Base-by-base conservation (phyloP, 108 stramenopile genomes). In the Cyclotella choctawhatcheeana region DNA sequence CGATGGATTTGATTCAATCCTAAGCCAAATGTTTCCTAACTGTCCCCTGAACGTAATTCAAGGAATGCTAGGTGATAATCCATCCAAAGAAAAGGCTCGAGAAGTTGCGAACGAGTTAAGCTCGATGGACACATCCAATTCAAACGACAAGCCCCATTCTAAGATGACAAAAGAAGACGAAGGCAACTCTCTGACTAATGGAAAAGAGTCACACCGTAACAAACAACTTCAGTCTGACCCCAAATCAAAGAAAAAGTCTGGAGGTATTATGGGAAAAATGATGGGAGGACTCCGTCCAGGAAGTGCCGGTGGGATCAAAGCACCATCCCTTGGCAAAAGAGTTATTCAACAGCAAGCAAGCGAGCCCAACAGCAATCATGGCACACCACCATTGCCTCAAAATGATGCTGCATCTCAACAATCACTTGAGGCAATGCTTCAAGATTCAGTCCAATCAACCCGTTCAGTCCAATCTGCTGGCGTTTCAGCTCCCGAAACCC, bases 1-100 rank as follows among this genome's bases (percentile, higher is more conserved):
- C 22, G 79, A 72, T 51, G 83, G 79, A 7, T 84, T 80, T 53
- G 77, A 82, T 3, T 24, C 40, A 16, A 82, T 84, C 44, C 68
- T 90, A 25, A 76, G 80, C 56, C 79, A 85, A 48, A 92, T 92
- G 88, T 92, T 84, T 72, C 91, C 91, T 0, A 70, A 71, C 56
- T 86, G 63, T 33, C 74, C 84, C 18, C 62, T 69, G 5, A 58
- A 78, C 7, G 84, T 64, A 33, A 66, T 92, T 40, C 61, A 73
- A 53, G 64, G 73, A 44, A 63, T 81, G 52, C 77, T 92, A 58
- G 88, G 88, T 10, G 10, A 79, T 12, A 73, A 88, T 60, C 86
- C 88, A 4, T 63, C 74, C 29, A 64, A 81, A 37, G 88, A 92
- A 47, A 67, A 85, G 43, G 84, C 89, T 1, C 76, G 79, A 26